These are phyloP conservation scores for Backusella liffmaniae DNA, from an alignment of 192 early-diverging fungal species.

Conservation along the genomic window DNA sequence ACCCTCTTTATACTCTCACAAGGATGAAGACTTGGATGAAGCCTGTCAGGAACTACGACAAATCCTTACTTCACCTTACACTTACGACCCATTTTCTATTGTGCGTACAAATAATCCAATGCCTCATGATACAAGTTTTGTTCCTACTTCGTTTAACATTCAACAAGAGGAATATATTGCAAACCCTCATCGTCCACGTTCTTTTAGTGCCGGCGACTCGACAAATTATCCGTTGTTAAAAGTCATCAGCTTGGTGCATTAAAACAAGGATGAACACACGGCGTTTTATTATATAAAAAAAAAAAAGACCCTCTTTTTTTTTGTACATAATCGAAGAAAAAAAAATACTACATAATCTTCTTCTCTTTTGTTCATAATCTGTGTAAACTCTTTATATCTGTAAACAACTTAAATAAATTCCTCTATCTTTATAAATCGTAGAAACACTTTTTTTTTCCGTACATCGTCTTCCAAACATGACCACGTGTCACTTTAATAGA, in stretches of 20 bases:
- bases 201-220: conserved; percentile 12
- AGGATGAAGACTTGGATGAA: conserved; percentile 4
- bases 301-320: background rate
- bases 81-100: background rate
- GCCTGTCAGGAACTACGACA: conserved; percentile 19
- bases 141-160: conserved; percentile 1
- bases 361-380: background rate
- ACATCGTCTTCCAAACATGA: background rate
- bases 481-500: background rate
- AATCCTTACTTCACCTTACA: conserved; percentile 1
- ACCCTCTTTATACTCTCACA: conserved; percentile 6
- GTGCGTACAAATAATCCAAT: conserved; percentile 15
- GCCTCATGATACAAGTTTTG: conserved; percentile 17
- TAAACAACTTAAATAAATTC: conserved; percentile 4
- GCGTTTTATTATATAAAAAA: background rate
- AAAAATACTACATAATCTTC: background rate
- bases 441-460: background rate
- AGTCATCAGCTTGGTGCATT: conserved; percentile 2
- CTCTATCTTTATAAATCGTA: background rate
- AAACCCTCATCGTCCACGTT: conserved; percentile 6
- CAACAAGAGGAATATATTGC: background rate
- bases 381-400: background rate
- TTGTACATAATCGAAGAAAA: background rate
- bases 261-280: background rate
- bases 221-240: background rate